A percentile compares a stretch with the other conserved stretches of the same genome.
Conservation (phyloP, 495 filamentous ascomycete genomes). For the Xylona heveae region DNA sequence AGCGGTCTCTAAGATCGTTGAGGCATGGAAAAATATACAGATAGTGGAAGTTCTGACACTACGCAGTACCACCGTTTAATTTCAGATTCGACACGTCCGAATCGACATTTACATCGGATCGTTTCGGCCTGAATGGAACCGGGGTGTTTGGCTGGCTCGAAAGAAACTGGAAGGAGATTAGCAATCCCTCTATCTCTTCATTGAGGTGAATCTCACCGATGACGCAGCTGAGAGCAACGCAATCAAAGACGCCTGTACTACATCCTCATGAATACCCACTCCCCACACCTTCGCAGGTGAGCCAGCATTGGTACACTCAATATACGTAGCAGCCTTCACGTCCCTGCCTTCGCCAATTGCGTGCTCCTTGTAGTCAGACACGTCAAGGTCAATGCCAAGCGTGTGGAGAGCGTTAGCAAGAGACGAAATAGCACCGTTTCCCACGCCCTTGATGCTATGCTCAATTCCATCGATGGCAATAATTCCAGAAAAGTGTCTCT, state of each 20-base stretch:
- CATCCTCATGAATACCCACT: slow-evolving; percentile 87
- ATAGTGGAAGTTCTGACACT: too few species aligned
- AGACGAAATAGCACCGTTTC: slow-evolving; percentile 79
- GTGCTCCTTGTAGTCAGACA: slow-evolving; percentile 91
- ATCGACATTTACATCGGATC: too few species aligned
- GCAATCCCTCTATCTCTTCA: slow-evolving; percentile 5
- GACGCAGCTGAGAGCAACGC: slow-evolving; percentile 74
- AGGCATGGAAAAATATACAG: too few species aligned
- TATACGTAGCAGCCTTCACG: slow-evolving; percentile 82
- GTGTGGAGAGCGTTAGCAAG: slow-evolving; percentile 61
- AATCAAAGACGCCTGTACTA: slow-evolving; percentile 79
- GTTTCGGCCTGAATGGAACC: slow-evolving; percentile 21
- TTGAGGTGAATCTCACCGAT: slow-evolving; percentile 38
- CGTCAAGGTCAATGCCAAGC: slow-evolving; percentile 80
- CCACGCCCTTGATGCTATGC: slow-evolving; percentile 55
- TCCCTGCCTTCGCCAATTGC: slow-evolving; percentile 61
- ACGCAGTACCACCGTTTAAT: too few species aligned
- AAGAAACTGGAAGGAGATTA: slow-evolving; percentile 27
- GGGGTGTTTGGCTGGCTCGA: slow-evolving; percentile 32
- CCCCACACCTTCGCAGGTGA: slow-evolving; percentile 68
- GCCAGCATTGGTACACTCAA: slow-evolving; percentile 64
- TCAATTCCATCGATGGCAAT: slow-evolving; percentile 66
- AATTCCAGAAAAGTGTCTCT: slow-evolving; percentile 71
- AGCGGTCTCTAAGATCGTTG: too few species aligned
- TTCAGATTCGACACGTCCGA: too few species aligned